Evolutionary conservation across 768 basidiomycete species (phyloP).

Genomic region (Pisolithus marmoratus): DNA sequence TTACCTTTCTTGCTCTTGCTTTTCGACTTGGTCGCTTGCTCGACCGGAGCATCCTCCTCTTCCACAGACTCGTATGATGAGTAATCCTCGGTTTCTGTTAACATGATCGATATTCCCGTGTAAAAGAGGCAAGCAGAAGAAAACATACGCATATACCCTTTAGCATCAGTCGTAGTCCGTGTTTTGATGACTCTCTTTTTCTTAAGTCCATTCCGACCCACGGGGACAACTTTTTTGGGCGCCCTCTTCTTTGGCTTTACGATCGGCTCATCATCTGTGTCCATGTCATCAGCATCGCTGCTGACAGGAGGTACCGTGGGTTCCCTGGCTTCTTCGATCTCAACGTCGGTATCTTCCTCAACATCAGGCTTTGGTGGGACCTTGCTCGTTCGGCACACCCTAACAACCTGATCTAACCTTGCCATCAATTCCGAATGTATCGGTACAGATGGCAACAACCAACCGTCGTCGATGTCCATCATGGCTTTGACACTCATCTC

Average conservation of each 20-base stretch:
- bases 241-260: constrained; percentile 35
- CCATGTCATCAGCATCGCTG: constrained; percentile 24
- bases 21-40: constrained; percentile 15
- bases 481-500: constrained; percentile 47
- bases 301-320: constrained; percentile 22
- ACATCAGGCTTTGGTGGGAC: constrained; percentile 7
- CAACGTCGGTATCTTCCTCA: constrained; percentile 23
- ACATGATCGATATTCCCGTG: not conserved
- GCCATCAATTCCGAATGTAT: constrained; percentile 7
- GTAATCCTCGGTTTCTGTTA: constrained; percentile 70
- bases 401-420: constrained; percentile 21
- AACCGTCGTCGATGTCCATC: constrained; percentile 79
- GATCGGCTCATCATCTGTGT: constrained; percentile 24
- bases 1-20: constrained; percentile 15
- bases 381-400: constrained; percentile 11
- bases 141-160: constrained; percentile 70
- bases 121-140: not conserved
- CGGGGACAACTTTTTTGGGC: constrained; percentile 57
- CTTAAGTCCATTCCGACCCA: constrained; percentile 75
- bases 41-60: constrained; percentile 39
- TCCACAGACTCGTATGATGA: constrained; percentile 79
- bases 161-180: constrained; percentile 47
- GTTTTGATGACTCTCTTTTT: constrained; percentile 64
- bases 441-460: constrained; percentile 18
- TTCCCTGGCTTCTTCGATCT: constrained; percentile 25